Conservation (phyloP, 2,329 filamentous ascomycete genomes). For the Oidium heveae region DNA sequence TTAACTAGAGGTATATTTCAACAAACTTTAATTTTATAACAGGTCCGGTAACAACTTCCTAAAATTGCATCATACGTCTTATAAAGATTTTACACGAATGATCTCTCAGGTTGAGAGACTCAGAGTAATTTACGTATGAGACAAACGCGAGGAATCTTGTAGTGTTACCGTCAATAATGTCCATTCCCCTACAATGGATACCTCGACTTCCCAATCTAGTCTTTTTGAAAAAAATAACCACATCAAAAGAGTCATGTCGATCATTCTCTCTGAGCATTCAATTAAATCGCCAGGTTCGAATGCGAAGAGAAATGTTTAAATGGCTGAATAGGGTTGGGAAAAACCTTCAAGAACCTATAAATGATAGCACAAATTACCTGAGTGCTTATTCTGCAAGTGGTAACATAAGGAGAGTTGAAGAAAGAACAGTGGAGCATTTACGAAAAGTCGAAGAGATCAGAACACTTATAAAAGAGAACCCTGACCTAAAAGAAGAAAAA, state of each 20-base stretch:
- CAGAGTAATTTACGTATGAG: no score
- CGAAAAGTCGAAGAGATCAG: background rate
- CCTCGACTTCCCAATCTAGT: no score
- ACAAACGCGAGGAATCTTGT: no score
- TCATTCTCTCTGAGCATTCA: constrained; percentile 13
- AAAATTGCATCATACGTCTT: no score
- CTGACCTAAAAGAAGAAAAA: background rate
- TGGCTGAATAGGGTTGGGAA: constrained; percentile 12
- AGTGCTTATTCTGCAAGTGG: constrained; percentile 11
- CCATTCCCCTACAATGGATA: no score
- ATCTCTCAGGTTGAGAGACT: no score
- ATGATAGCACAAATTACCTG: constrained; percentile 13
- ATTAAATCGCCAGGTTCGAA: constrained; percentile 9
- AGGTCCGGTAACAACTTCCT: no score
- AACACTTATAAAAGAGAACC: background rate
- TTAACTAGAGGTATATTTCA: no score
- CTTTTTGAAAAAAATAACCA: no score
- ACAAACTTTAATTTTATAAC: no score
- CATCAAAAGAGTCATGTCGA: background rate
- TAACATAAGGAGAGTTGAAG: constrained; percentile 9
- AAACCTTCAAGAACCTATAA: constrained; percentile 10
- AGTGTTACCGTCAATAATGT: no score
- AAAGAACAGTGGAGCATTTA: background rate
- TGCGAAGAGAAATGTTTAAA: constrained; percentile 6
- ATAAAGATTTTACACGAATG: no score